These are phyloP conservation scores for Aspergillus wentii DNA, from an alignment of 495 filamentous ascomycete genomes.

Conservation along the genomic window DNA sequence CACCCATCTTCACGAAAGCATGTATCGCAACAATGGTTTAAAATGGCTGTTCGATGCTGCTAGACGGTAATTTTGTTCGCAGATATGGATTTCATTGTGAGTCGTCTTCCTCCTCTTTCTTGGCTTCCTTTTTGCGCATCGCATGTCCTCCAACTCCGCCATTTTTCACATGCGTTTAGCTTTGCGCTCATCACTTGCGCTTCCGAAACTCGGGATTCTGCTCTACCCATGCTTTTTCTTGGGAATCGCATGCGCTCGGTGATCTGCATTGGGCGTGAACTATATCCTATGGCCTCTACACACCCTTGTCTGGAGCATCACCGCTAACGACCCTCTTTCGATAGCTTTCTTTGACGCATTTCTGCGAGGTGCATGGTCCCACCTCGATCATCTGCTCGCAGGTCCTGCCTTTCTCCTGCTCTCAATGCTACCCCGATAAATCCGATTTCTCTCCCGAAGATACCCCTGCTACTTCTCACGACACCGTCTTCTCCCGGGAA, in stretches of 20 bases:
- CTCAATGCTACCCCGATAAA: slow-evolving; percentile 55
- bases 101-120: slow-evolving; percentile 11
- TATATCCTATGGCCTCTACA: slow-evolving; percentile 3
- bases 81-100: slow-evolving; percentile 48
- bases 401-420: slow-evolving; percentile 71
- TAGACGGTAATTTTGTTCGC: slow-evolving; percentile 22
- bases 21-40: slow-evolving; percentile 35
- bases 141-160: not conserved
- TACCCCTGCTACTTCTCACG: slow-evolving; percentile 29
- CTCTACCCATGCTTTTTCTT: too few species aligned
- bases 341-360: slow-evolving; percentile 91
- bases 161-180: too few species aligned
- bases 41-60: slow-evolving; percentile 20
- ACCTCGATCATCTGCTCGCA: slow-evolving; percentile 95
- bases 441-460: slow-evolving; percentile 25
- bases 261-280: too few species aligned
- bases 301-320: not conserved
- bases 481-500: slow-evolving; percentile 16
- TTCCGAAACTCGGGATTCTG: too few species aligned
- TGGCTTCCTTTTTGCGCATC: not conserved
- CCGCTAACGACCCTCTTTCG: slow-evolving; percentile 2
- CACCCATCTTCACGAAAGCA: slow-evolving; percentile 19
- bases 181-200: too few species aligned
- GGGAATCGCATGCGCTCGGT: too few species aligned
- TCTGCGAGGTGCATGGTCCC: slow-evolving; percentile 92